These are phyloP conservation scores for Cryptosporidium canis DNA, from an alignment of 169 alveolate genomes.

Conservation along the genomic window DNA sequence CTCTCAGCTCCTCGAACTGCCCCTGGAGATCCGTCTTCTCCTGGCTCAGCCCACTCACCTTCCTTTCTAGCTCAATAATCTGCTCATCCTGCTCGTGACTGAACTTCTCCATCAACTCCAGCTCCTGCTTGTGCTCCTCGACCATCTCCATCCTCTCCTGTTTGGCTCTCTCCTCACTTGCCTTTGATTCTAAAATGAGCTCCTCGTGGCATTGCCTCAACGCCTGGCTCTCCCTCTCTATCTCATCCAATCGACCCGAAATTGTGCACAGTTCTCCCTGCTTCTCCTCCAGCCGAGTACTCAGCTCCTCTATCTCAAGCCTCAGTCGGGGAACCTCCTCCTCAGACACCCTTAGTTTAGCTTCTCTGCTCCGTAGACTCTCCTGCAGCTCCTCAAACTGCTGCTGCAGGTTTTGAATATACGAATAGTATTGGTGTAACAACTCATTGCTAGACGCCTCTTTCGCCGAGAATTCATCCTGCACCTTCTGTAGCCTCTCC, in stretches of 20 bases:
- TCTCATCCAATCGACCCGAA: background rate
- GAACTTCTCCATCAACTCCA: conserved; percentile 6
- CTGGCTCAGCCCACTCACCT: background rate
- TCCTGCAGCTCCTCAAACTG: conserved; percentile 14
- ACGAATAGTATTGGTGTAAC: conserved; percentile 44
- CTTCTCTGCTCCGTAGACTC: background rate
- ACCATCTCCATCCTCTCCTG: background rate
- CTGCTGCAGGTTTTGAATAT: conserved; percentile 27
- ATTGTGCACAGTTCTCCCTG: background rate
- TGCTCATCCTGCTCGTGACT: background rate
- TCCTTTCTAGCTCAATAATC: background rate
- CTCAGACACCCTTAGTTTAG: background rate
- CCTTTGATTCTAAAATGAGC: background rate
- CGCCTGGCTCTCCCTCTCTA: background rate
- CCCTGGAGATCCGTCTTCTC: background rate
- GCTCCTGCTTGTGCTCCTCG: background rate
- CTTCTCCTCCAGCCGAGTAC: background rate
- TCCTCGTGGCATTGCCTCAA: conserved; percentile 4
- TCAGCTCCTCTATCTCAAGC: background rate
- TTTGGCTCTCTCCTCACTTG: background rate
- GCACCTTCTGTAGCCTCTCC: background rate
- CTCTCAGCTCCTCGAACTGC: background rate
- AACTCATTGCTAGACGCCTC: conserved; percentile 43
- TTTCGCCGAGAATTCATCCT: conserved; percentile 7
- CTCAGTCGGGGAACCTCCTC: background rate